A percentile compares a stretch with the other conserved stretches of the same genome.
phyloP scores from a whole-genome alignment of 768 basidiomycete species.

The Vararia minispora region DNA sequence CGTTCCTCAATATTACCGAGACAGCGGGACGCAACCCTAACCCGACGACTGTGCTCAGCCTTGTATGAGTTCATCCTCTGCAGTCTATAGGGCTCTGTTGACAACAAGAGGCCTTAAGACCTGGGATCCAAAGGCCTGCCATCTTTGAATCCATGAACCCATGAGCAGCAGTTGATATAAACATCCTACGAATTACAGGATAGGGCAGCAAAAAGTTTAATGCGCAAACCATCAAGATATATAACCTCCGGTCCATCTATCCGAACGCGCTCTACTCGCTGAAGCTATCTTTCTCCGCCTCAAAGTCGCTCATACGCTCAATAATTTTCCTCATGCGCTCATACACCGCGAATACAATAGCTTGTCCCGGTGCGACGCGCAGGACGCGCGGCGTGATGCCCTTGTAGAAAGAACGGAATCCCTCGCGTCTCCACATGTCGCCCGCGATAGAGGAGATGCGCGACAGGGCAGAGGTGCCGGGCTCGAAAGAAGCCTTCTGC shows the following conservation, averaged over 20 bases:
- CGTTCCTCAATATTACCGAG: too few relatives aligned
- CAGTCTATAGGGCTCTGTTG: too few relatives aligned
- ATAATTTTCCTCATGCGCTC: conserved; percentile 73
- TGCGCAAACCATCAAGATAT: too few relatives aligned
- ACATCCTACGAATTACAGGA: too few relatives aligned
- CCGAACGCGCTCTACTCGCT: conserved; percentile 61
- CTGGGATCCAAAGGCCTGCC: too few relatives aligned
- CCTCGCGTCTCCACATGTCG: conserved; percentile 94
- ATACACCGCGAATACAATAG: conserved; percentile 96
- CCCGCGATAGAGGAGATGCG: conserved; percentile 70
- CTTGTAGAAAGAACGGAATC: conserved; percentile 88
- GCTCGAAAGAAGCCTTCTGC: conserved; percentile 68
- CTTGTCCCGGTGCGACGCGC: conserved; percentile 93
- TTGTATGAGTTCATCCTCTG: too few relatives aligned
- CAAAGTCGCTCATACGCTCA: conserved; percentile 51
- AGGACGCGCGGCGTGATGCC: conserved; percentile 95
- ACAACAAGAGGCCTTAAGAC: too few relatives aligned
- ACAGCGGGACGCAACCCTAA: too few relatives aligned
- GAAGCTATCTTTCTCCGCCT: conserved; percentile 47
- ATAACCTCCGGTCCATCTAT: neutral
- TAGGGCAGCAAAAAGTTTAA: too few relatives aligned
- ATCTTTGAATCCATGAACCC: too few relatives aligned
- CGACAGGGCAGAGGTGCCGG: conserved; percentile 68
- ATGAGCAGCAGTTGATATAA: too few relatives aligned
- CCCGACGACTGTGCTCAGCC: too few relatives aligned